Conservation (phyloP, 2,329 filamentous ascomycete genomes). For the Endoconidiophora laricicola region DNA sequence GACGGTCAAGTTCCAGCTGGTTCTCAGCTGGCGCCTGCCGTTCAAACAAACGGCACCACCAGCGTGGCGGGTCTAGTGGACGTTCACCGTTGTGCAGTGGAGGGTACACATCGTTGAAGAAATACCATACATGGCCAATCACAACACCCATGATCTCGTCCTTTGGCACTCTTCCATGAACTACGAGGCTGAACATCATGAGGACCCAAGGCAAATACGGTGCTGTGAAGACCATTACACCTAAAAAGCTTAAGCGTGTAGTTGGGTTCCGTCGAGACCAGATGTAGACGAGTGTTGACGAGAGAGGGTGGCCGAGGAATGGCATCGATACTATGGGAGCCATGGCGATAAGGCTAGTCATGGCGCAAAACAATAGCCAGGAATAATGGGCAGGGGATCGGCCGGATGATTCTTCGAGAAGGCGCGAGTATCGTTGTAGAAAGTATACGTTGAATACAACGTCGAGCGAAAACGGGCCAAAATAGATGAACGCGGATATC, state of each 20-base stretch:
- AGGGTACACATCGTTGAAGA: constrained; percentile 93
- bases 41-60: constrained; percentile 80
- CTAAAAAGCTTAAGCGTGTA: constrained; percentile 74
- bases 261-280: constrained; percentile 94
- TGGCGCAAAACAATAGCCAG: constrained; percentile 81
- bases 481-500: constrained; percentile 93
- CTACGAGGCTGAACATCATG: constrained; percentile 79
- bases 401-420: constrained; percentile 88
- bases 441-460: constrained; percentile 98
- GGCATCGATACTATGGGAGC: constrained; percentile 82
- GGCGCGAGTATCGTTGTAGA: constrained; percentile 84
- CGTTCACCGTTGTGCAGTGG: constrained; percentile 70
- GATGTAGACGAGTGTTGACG: constrained; percentile 89
- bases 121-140: constrained; percentile 95
- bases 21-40: constrained; percentile 28
- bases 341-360: constrained; percentile 58
- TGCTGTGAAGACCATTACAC: constrained; percentile 77
- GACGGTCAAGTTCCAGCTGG: constrained; percentile 15
- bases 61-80: constrained; percentile 74
- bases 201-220: constrained; percentile 94
- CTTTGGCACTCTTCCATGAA: constrained; percentile 79
- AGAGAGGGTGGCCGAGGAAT: constrained; percentile 85
- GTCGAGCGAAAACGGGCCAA: constrained; percentile 84
- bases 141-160: constrained; percentile 93
- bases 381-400: constrained; percentile 85